These are phyloP conservation scores for Cantharellus cinnabarinus DNA, from an alignment of 768 basidiomycete genomes.

Conservation along the genomic window DNA sequence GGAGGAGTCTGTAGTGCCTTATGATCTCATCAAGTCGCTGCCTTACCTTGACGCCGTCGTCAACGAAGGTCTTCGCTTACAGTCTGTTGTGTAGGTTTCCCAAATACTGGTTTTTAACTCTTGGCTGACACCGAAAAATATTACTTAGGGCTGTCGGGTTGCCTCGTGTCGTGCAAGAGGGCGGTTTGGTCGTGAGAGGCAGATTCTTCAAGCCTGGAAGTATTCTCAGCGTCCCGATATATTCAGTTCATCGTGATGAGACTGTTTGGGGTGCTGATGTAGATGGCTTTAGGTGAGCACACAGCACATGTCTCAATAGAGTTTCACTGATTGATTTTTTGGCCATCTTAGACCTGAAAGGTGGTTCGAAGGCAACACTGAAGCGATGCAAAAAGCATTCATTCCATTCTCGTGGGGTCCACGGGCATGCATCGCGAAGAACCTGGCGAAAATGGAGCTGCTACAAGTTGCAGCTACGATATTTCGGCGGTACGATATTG, in stretches of 20 bases:
- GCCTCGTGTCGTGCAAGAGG: constrained; percentile 50
- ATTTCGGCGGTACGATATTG: constrained; percentile 52
- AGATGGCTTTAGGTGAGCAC: constrained; percentile 26
- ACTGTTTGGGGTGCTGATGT: constrained; percentile 61
- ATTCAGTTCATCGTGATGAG: constrained; percentile 58
- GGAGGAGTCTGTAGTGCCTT: constrained; percentile 16
- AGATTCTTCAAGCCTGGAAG: constrained; percentile 52
- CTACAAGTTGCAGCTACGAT: constrained; percentile 66
- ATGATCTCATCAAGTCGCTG: constrained; percentile 48
- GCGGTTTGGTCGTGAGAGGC: constrained; percentile 40
- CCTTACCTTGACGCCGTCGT: constrained; percentile 75
- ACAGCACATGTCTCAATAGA: not conserved
- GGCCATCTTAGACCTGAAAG: constrained; percentile 20
- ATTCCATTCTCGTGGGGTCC: constrained; percentile 78
- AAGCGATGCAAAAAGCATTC: constrained; percentile 44
- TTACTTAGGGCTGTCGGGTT: constrained; percentile 39
- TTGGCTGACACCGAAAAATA: not conserved
- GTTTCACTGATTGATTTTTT: not conserved
- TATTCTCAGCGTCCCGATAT: constrained; percentile 61
- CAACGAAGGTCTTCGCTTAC: constrained; percentile 66
- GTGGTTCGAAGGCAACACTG: constrained; percentile 24
- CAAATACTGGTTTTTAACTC: not conserved
- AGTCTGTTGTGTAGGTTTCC: constrained; percentile 27
- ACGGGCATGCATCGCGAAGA: constrained; percentile 66
- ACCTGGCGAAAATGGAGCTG: constrained; percentile 61